A percentile compares a stretch with the other conserved stretches of the same genome.
These are phyloP conservation scores for Austroboletus novae-zelandiae DNA, from an alignment of 1,284 basidiomycete species.

Conservation along the genomic window DNA sequence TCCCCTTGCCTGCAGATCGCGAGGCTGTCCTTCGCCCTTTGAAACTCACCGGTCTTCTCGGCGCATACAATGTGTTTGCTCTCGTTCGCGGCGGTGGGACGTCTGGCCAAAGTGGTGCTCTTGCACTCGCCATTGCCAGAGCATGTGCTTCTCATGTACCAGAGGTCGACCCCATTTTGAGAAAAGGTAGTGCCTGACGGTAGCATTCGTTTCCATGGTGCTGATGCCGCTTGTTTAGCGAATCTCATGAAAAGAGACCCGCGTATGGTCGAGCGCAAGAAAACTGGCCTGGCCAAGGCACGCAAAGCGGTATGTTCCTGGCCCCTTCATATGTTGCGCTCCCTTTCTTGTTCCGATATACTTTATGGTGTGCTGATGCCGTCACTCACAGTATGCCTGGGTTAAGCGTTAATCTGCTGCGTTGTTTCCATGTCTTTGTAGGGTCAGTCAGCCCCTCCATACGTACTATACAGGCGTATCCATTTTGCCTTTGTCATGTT, in stretches of 20 bases:
- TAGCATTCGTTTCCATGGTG: neutral
- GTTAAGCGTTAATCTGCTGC: conserved; percentile 82
- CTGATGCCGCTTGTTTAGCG: conserved; percentile 47
- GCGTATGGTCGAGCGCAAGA: conserved; percentile 97
- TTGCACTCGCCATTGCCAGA: conserved; percentile 82
- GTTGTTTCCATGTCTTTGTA: neutral
- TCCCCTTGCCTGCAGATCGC: conserved; percentile 74
- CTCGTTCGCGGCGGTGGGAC: conserved; percentile 87
- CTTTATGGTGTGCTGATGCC: neutral
- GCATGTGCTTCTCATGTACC: conserved; percentile 74
- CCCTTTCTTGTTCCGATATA: neutral
- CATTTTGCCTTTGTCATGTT: conserved; percentile 1
- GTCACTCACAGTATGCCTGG: conserved; percentile 71
- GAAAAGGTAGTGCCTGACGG: conserved; percentile 55
- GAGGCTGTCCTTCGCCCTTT: conserved; percentile 82
- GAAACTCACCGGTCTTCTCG: conserved; percentile 81
- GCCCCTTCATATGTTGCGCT: neutral
- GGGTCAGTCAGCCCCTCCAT: neutral
- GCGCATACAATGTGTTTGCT: conserved; percentile 91
- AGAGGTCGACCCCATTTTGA: conserved; percentile 62
- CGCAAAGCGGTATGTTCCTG: conserved; percentile 78
- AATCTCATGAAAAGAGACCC: conserved; percentile 89
- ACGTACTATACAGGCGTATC: conserved; percentile 5
- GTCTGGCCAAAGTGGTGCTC: conserved; percentile 88
- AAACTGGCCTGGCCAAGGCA: conserved; percentile 89